A percentile compares a stretch with the other conserved stretches of the same genome.
phyloP scores from a whole-genome alignment of 2,329 filamentous ascomycete species.

The Colletotrichum godetiae region DNA sequence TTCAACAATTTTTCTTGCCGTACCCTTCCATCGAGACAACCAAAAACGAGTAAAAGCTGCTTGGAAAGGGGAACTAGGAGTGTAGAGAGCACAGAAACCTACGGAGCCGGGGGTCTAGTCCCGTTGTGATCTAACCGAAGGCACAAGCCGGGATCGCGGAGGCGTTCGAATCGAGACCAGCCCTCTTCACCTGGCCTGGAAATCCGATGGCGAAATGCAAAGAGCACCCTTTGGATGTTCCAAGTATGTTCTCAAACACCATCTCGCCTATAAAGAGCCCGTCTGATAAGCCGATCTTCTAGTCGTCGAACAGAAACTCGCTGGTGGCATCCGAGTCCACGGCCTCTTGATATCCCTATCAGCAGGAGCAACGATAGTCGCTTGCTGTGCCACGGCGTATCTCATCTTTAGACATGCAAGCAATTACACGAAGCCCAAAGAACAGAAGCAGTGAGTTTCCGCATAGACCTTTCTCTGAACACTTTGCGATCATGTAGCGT shows the following conservation, averaged over 20 bases:
- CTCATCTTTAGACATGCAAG: conserved; percentile 6
- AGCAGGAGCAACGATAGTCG: neutral
- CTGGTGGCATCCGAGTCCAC: neutral
- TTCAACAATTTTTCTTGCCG: neutral
- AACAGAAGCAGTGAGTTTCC: conserved; percentile 17
- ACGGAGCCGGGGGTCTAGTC: neutral
- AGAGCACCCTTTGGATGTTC: conserved; percentile 6
- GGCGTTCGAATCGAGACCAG: neutral
- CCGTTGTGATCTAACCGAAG: neutral
- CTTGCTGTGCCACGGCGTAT: neutral
- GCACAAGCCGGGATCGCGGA: neutral
- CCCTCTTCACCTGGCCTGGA: neutral
- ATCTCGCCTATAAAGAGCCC: no score
- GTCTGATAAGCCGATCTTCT: no score
- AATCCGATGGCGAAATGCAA: conserved; percentile 12
- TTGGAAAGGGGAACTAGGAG: neutral
- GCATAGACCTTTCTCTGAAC: neutral
- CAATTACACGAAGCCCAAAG: conserved; percentile 13
- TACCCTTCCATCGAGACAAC: neutral
- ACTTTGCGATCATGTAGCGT: neutral
- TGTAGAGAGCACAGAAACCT: neutral
- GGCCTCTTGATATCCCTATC: neutral
- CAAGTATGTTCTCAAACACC: neutral
- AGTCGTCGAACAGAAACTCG: neutral
- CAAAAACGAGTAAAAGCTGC: neutral